Base-by-base conservation (phyloP, 306 rosid genomes). In the Rosa lucieae region DNA sequence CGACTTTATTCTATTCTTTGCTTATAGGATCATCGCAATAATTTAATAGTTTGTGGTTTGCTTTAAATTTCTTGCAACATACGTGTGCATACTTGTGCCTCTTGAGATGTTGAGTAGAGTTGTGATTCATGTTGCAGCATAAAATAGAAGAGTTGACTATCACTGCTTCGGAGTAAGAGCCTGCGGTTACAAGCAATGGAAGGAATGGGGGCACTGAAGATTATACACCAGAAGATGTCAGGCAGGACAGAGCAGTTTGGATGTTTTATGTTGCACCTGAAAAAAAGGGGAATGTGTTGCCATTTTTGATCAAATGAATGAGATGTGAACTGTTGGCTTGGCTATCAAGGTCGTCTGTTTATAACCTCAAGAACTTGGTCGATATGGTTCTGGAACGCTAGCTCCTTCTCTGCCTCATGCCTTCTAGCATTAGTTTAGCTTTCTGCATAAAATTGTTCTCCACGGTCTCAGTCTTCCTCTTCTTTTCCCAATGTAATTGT, bases 141-240 rank as follows among this genome's bases (percentile, higher is more conserved):
- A 74, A 90, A 56, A 66, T 86, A 78, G 89, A 84, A 43, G 87
- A 84, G 47, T 62, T 92, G 81, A 80, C 89, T 10, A 72, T 79
- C 78, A 67, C 83, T 66, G 74, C 90, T 58, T 20, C 49, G 6
- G 91, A 87, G 80, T 82, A 84, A 76, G 83, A 82, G 59, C 74
- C 79, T 0, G 76, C 85, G 67, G 58, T 56, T 58, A 82, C 58
- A 77, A 84, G 84, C 79, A 82, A 84, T 55, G 74, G 84, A 80
- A 58, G 59, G 87, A 78, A 65, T 86, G 81, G 79, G 47, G 74
- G 75, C 47, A 37, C 47, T 1, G 47, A 67, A 49, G 78, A 76
- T 35, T 72, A 70, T 69, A 62, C 26, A 51, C 53, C 17, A 15
- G 53, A 66, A 26, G 20, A 82, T 44, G 37, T 26, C 29, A 35